phyloP scores from a whole-genome alignment of 371 early-diverging fungal genomes.

The Syncephalastrum contaminatum region DNA sequence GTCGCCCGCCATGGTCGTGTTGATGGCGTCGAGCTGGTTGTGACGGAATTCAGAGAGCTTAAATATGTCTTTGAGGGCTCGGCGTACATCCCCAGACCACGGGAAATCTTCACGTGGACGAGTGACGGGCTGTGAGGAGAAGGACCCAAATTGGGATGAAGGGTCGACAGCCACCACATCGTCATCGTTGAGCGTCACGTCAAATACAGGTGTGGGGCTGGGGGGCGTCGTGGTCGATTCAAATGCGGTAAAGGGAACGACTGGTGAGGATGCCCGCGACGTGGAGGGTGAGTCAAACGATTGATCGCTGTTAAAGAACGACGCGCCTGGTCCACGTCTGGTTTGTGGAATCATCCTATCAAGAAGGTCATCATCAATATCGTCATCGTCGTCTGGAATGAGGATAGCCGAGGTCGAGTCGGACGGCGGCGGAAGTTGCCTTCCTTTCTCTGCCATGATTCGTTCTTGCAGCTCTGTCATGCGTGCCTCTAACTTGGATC shows the following conservation, averaged over 20 bases:
- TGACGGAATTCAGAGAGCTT: conserved; percentile 81
- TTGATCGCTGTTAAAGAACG: no score
- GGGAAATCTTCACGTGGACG: conserved; percentile 30
- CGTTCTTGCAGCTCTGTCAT: background rate
- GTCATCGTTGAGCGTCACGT: background rate
- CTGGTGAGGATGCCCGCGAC: background rate
- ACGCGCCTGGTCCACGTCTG: no score
- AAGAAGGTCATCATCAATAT: background rate
- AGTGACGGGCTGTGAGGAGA: background rate
- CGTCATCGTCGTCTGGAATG: background rate
- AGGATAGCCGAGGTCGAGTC: background rate
- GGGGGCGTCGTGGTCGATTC: background rate
- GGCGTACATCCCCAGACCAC: conserved; percentile 82
- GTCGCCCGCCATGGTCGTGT: conserved; percentile 81
- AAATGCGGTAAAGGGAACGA: background rate
- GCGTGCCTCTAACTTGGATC: background rate
- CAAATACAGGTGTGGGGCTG: background rate
- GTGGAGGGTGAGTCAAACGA: background rate
- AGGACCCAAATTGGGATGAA: background rate
- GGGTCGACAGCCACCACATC: background rate
- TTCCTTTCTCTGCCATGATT: background rate
- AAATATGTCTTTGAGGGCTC: conserved; percentile 74
- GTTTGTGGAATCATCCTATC: no score
- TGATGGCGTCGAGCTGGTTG: conserved; percentile 95
- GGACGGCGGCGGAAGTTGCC: background rate